Base-by-base conservation (phyloP, 495 filamentous ascomycete genomes). In the Hypoxylon trugodes region DNA sequence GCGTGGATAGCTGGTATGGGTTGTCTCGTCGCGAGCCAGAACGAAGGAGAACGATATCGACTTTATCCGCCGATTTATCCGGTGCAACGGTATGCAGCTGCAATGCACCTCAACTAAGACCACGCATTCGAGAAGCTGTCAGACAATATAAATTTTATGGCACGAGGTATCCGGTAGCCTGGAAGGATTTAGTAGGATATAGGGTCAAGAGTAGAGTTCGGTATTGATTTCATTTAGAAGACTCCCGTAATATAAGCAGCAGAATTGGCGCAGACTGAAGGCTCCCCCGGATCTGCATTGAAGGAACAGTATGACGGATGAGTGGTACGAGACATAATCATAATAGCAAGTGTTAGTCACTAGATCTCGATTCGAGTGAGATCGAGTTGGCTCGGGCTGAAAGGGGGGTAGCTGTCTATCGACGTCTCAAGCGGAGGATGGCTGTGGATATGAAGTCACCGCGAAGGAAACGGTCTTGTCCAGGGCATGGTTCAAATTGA, bases 21-120 rank as follows among this genome's bases (percentile, higher is more conserved):
- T n/a, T 35, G 35, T 60, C 49, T 12, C 19, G 51, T 55, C 62
- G 56, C 30, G 57, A 67, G 38, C 64, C 50, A 67, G 64, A 67
- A 53, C 64, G 35, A 30, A 25, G 47, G n/a, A 52, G 48, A 54
- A 50, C 15, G 21, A 45, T 13, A 33, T 60, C 10, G 58, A 54
- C 41, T 67, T 67, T 67, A 67, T 13, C 64, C 64, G 64, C 47
- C 51, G 35, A 61, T 61, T 67, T 61, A 67, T 67, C 64, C 64
- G 52, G 52, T 67, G 57, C 41, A 59, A 67, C 64, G 41, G 40
- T 58, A 61, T 59, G 51, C 46, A 67, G 63, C 46, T 66, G 51
- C 37, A 47, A 57, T 66, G 63, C 63, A 66, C 43, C 56, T 48
- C 33, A 32, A 57, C 56, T 25, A 38, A 38, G 40, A 52, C 51